Percentiles rank a stretch among this genome's conserved stretches.
Conservation (phyloP, 805 yeast species). For the Jamesozyma rosinii region DNA sequence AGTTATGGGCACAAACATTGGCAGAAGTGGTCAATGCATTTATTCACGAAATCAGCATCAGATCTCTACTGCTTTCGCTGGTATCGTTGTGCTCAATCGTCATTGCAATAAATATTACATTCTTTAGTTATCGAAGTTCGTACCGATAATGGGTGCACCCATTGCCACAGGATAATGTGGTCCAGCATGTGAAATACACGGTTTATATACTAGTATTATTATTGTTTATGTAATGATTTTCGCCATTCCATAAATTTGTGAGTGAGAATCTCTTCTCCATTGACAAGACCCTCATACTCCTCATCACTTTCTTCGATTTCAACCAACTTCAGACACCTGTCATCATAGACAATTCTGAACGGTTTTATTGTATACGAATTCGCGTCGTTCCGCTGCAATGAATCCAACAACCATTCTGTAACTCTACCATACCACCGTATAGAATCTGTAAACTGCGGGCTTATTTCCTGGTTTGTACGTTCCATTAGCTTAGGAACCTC, state of each 20-base stretch:
- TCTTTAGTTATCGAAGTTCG: slow-evolving; percentile 34
- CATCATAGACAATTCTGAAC: slow-evolving; percentile 42
- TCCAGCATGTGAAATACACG: no score
- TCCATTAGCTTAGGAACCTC: slow-evolving; percentile 65
- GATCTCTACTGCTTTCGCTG: slow-evolving; percentile 46
- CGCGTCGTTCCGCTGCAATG: slow-evolving; percentile 19
- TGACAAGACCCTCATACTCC: slow-evolving; percentile 32
- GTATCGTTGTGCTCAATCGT: slow-evolving; percentile 44
- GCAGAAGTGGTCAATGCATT: slow-evolving; percentile 78
- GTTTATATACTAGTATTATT: background rate
- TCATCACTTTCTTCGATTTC: slow-evolving; percentile 33
- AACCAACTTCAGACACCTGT: slow-evolving; percentile 44
- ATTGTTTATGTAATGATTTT: slow-evolving; percentile 8
- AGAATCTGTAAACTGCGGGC: slow-evolving; percentile 65
- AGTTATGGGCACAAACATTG: slow-evolving; percentile 69
- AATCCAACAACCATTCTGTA: slow-evolving; percentile 60
- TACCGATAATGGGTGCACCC: no score
- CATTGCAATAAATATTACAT: slow-evolving; percentile 42
- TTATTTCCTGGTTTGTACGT: slow-evolving; percentile 30
- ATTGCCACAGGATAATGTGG: no score
- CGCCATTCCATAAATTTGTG: slow-evolving; percentile 49
- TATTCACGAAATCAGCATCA: slow-evolving; percentile 59
- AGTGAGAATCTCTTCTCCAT: slow-evolving; percentile 35
- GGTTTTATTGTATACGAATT: slow-evolving; percentile 39
- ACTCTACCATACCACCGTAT: slow-evolving; percentile 80